A percentile compares a stretch with the other conserved stretches of the same genome.
phyloP scores from a whole-genome alignment of 495 filamentous ascomycete species.

The Astrocystis sublimbata region DNA sequence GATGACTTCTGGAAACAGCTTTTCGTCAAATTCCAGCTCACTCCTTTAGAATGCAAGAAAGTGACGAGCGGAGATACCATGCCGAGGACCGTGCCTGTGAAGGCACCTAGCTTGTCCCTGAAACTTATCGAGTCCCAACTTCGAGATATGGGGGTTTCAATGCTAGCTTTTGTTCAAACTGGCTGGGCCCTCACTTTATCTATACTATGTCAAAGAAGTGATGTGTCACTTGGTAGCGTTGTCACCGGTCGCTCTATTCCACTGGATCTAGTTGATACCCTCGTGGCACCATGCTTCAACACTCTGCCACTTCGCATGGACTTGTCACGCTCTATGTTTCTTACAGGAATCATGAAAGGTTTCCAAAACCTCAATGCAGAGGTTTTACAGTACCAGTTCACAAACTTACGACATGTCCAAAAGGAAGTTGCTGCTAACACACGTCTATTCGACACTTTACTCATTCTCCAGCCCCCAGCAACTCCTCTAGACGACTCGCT shows the following conservation, averaged over 20 bases:
- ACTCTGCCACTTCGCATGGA: constrained; percentile 75
- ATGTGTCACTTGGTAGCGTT: constrained; percentile 83
- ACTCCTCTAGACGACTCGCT: constrained; percentile 54
- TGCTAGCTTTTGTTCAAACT: constrained; percentile 66
- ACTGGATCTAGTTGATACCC: constrained; percentile 63
- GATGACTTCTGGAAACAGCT: constrained; percentile 64
- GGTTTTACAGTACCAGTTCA: constrained; percentile 65
- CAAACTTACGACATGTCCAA: constrained; percentile 65
- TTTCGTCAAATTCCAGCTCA: constrained; percentile 52
- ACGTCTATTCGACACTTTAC: constrained; percentile 71
- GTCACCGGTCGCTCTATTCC: constrained; percentile 69
- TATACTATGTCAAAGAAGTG: constrained; percentile 49
- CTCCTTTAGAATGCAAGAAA: constrained; percentile 34
- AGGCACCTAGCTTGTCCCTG: constrained; percentile 33
- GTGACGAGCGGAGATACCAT: constrained; percentile 1
- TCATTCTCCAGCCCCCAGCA: constrained; percentile 66
- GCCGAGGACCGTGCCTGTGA: constrained; percentile 3
- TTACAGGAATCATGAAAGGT: constrained; percentile 52
- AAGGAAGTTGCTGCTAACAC: constrained; percentile 34
- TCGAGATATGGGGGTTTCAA: constrained; percentile 56
- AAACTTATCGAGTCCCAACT: constrained; percentile 47
- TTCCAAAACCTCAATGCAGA: constrained; percentile 60
- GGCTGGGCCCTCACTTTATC: constrained; percentile 65
- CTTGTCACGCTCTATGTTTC: constrained; percentile 42
- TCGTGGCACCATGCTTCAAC: constrained; percentile 86